These are phyloP conservation scores for Rhodotorula sp. DNA, from an alignment of 1,284 basidiomycete species.

Conservation along the genomic window DNA sequence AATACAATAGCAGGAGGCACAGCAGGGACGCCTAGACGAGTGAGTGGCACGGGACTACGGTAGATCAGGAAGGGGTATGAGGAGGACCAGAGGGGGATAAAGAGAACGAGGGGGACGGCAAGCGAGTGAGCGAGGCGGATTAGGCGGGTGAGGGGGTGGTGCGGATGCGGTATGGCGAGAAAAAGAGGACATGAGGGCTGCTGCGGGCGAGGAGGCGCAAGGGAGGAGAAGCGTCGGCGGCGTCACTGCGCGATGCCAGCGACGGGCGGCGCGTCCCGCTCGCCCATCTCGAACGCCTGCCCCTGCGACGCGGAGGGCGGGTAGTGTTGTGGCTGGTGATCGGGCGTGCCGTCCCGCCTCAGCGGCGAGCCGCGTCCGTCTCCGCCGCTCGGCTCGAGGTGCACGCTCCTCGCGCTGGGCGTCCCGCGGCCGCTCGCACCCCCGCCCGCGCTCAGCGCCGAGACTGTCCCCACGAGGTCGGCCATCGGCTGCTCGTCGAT, in stretches of 20 bases:
- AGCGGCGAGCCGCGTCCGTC: neutral
- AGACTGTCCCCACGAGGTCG: neutral
- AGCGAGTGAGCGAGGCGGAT: neutral
- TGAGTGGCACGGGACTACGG: no score
- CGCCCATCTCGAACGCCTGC: slow-evolving; percentile 3
- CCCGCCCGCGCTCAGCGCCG: neutral
- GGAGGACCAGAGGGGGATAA: neutral
- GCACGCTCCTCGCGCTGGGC: neutral
- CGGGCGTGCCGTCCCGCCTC: neutral
- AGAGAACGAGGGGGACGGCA: neutral
- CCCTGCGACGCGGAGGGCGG: no score
- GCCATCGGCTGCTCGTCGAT: slow-evolving; percentile 39
- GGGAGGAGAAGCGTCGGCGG: neutral
- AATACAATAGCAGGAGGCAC: no score
- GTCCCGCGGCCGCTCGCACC: neutral
- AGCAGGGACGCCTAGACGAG: no score
- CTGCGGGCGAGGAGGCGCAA: neutral
- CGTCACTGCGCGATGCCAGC: neutral
- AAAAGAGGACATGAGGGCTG: no score
- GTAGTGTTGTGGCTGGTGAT: no score
- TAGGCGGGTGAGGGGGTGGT: neutral
- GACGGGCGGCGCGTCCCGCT: neutral
- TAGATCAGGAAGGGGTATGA: neutral
- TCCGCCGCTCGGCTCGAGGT: neutral
- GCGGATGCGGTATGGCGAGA: neutral